Evolutionary conservation across 1,284 basidiomycete genomes (phyloP), one percentile per base, ranked within the genome.

Genomic region (Ceratobasidium theobromae): DNA sequence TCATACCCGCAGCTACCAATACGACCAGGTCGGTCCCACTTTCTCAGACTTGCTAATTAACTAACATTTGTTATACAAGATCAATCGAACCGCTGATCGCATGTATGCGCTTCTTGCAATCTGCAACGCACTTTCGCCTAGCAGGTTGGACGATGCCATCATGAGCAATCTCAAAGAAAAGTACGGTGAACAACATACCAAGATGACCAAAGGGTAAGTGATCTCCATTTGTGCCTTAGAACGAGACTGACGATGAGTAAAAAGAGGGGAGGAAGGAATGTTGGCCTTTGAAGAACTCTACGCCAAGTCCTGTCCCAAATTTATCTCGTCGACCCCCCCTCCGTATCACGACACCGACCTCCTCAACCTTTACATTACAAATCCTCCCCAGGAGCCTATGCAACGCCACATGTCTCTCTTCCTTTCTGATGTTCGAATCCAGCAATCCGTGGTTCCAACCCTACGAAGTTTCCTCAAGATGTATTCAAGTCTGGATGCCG

Each of bases 41-140:
- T 12, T n/a, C 11, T n/a, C 16, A 3, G 18, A n/a, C 27, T 1
- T 16, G 12, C 35, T 4, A 30, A 1, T 51, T 52, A 45, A 43
- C 35, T 18, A 27, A 4, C 25, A 4, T 46, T 38, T 49, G 53
- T 9, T 28, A 5, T 6, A 18, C 8, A 71, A 93, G 90, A 97
- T 99, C 78, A 95, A 89, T 81, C 98, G 98, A 82, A 95, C 91
- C 28, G 95, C 93, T 8, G 96, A 99, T 76, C 82, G 96, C 57
- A 99, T 98, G 95, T 97, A 98, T 75, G 94, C 95, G 3, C 79
- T 99, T 21, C 90, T 98, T 70, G 93, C 95, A 6, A 88, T 98
- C 70, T 95, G 93, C 79, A 91, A 93, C 72, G 91, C 93, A 0
- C 82, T 98, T 11, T 94, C 94, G 25, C 95, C 96, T 33, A 88